Base-by-base conservation (phyloP, 2,329 filamentous ascomycete genomes). In the Phaeosphaeria sp. region DNA sequence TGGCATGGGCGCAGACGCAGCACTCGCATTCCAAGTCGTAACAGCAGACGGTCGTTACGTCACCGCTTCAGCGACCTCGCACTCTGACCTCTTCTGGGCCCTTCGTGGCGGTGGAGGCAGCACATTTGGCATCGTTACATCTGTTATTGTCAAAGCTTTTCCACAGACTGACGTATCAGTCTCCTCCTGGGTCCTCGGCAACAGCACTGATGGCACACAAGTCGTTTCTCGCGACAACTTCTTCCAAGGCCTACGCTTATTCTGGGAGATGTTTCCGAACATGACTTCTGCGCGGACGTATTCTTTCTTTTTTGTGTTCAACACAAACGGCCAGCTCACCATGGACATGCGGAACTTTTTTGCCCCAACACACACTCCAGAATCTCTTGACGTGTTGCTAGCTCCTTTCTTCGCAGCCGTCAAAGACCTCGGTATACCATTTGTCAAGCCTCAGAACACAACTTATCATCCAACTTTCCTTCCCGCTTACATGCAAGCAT, bases 1-100 rank as follows among this genome's bases (percentile, higher is more conserved):
- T 43, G 71, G 71, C 11, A 62, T 73, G 57, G 66, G 49, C 4
- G 66, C 67, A 13, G 67, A 74, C 33, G 58, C 69, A 22, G 58
- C 63, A 13, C 58, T 73, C 1, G 67, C 67, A 8, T 65, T 52
- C 40, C 63, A 71, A 53, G 68, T 72, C 3, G 65, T 74, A 1
- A 68, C 65, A 4, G 62, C 65, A 17, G 61, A 67, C 48, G 71
- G 72, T 18, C 51, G 55, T 7, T 61, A 64, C 21, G 39, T 66
- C 17, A 68, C 59, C 17, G 66, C 66, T 2, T 69, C 72, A 3
- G 42, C 49, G 53, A 55, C 55, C 6, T n/a, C 30, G 3, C 27
- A 61, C 33, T 27, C 55, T 4, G 64, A 59, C 22, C 51, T 62
- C 1, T 62, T 59, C 51, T n/a, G n/a, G n/a, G n/a, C n/a, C n/a